Conservation (phyloP, 805 yeast species). For the Lipomyces mesembrius region DNA sequence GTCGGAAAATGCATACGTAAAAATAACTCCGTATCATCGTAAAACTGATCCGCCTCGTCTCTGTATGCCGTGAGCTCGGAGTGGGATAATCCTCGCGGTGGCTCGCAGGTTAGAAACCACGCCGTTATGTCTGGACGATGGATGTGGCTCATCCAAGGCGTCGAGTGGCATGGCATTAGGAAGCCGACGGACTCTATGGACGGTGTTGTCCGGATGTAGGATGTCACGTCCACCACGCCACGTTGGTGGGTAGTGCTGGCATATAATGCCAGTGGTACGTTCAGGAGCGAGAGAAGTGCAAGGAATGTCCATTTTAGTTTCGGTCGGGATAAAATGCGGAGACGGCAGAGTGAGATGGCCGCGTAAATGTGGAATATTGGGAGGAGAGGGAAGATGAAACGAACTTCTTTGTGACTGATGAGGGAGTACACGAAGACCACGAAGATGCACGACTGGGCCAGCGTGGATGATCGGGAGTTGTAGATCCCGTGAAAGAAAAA, state of each 20-base stretch:
- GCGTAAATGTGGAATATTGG: slow-evolving; percentile 67
- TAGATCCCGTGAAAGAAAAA: slow-evolving; percentile 55
- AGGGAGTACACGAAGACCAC: slow-evolving; percentile 64
- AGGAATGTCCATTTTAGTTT: slow-evolving; percentile 11
- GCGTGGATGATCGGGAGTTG: slow-evolving; percentile 38
- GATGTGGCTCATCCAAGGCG: slow-evolving; percentile 89
- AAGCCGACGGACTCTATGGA: slow-evolving; percentile 65
- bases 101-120: slow-evolving; percentile 91
- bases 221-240: slow-evolving; percentile 76
- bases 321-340: slow-evolving; percentile 29
- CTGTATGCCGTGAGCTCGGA: slow-evolving; percentile 55
- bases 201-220: slow-evolving; percentile 53
- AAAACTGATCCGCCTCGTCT: slow-evolving; percentile 89
- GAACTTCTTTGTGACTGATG: slow-evolving; percentile 84
- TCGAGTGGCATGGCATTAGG: slow-evolving; percentile 94
- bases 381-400: slow-evolving; percentile 84
- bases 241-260: slow-evolving; percentile 77
- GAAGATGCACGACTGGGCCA: slow-evolving; percentile 46
- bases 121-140: slow-evolving; percentile 60
- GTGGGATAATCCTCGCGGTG: slow-evolving; percentile 61
- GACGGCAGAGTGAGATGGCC: slow-evolving; percentile 48
- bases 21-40: slow-evolving; percentile 65
- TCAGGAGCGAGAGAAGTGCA: slow-evolving; percentile 44
- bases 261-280: slow-evolving; percentile 53
- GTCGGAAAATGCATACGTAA: slow-evolving; percentile 58